A percentile compares a stretch with the other conserved stretches of the same genome.
phyloP scores from a whole-genome alignment of 192 early-diverging fungal species.

The Backusella tuberculispora region DNA sequence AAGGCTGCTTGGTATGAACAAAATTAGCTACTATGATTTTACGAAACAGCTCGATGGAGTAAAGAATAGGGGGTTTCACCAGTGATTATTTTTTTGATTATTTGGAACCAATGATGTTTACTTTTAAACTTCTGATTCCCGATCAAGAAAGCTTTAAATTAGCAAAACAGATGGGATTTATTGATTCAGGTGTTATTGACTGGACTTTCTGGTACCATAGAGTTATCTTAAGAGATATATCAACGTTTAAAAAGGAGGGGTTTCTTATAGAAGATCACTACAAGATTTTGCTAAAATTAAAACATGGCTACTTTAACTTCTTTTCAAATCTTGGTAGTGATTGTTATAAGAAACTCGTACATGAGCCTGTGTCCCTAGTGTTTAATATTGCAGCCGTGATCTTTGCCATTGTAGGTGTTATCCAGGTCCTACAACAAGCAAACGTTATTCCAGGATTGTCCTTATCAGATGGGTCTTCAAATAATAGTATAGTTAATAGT shows the following conservation, averaged over 20 bases:
- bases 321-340: background rate
- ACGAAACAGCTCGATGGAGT: background rate
- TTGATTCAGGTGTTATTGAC: background rate
- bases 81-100: too few relatives aligned
- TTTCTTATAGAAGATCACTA: background rate
- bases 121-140: slow-evolving; percentile 5
- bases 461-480: too few relatives aligned
- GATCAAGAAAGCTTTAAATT: slow-evolving; percentile 1
- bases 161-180: background rate
- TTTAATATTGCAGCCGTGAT: background rate
- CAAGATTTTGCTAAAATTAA: background rate
- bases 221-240: background rate
- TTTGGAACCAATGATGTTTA: background rate
- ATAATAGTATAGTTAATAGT: too few relatives aligned
- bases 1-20: background rate
- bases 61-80: too few relatives aligned
- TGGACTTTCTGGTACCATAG: background rate
- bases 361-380: background rate
- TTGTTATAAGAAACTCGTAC: slow-evolving; percentile 1
- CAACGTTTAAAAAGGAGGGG: background rate
- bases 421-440: background rate
- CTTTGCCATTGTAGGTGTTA: background rate
- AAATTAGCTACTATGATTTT: slow-evolving; percentile 3
- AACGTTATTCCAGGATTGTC: background rate
- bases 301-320: background rate